Percentiles rank a stretch among this genome's conserved stretches.
phyloP scores from a whole-genome alignment of 2,329 filamentous ascomycete genomes.

The Zymoseptoria crescenta region DNA sequence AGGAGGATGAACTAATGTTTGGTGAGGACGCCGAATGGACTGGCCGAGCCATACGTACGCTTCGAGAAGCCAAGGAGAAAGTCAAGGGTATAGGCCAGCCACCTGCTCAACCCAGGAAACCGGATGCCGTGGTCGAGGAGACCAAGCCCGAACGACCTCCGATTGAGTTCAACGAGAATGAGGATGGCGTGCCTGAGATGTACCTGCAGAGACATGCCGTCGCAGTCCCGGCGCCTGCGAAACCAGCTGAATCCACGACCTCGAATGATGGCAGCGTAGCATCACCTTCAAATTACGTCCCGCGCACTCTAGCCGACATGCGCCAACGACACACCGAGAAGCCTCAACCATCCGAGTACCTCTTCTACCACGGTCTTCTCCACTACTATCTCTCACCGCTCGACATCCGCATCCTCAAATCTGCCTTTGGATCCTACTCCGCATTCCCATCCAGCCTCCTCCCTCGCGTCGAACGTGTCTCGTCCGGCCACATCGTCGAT shows the following conservation, averaged over 20 bases:
- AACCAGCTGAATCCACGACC: constrained; percentile 5
- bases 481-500: constrained; percentile 78
- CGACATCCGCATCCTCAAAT: constrained; percentile 86
- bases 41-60: constrained; percentile 67
- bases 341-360: constrained; percentile 53
- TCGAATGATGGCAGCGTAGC: constrained; percentile 27
- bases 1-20: constrained; percentile 86
- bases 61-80: constrained; percentile 70
- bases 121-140: constrained; percentile 23
- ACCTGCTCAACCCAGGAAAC: constrained; percentile 46
- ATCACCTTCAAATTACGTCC: constrained; percentile 22
- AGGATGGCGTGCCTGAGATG: constrained; percentile 44
- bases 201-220: constrained; percentile 31
- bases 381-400: constrained; percentile 86
- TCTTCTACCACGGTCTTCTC: constrained; percentile 79
- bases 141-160: constrained; percentile 31
- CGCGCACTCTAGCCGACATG: constrained; percentile 39
- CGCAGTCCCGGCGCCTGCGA: constrained; percentile 3
- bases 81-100: constrained; percentile 60
- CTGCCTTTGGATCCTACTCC: constrained; percentile 76
- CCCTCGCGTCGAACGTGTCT: constrained; percentile 81
- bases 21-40: constrained; percentile 92
- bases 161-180: constrained; percentile 41
- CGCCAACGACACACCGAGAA: constrained; percentile 39
- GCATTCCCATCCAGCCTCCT: constrained; percentile 78